Evolutionary conservation across 345 rosid species (phyloP).

Genomic region (Nephelium lappaceum): DNA sequence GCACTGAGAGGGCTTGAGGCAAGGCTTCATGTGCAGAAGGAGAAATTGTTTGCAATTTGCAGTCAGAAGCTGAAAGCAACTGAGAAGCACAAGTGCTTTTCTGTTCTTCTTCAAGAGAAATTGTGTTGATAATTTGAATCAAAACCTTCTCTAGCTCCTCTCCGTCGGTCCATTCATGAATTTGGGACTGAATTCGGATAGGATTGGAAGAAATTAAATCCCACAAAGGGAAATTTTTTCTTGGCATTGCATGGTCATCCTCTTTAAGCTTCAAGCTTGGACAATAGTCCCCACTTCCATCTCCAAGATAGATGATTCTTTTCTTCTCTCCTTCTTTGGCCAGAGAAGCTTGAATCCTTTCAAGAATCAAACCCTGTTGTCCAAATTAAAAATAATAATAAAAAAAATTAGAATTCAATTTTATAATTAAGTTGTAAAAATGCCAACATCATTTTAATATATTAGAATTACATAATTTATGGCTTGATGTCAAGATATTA

Average conservation of each 20-base stretch:
- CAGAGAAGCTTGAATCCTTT: constrained; percentile 64
- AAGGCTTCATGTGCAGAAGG: constrained; percentile 35
- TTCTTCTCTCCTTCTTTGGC: constrained; percentile 49
- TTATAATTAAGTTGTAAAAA: not conserved
- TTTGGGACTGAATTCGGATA: constrained; percentile 53
- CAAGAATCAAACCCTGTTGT: constrained; percentile 57
- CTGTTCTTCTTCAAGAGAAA: constrained; percentile 21
- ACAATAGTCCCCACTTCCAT: constrained; percentile 85
- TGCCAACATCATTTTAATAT: too few relatives aligned
- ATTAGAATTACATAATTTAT: too few relatives aligned
- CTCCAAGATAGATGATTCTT: constrained; percentile 73
- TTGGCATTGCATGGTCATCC: constrained; percentile 72
- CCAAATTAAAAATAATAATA: not conserved
- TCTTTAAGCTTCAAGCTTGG: constrained; percentile 67
- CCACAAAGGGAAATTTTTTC: constrained; percentile 86
- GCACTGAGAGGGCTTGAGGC: constrained; percentile 44
- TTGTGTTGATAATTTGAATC: constrained; percentile 35
- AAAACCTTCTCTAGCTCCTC: constrained; percentile 55
- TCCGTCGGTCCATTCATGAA: constrained; percentile 77
- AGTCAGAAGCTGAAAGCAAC: constrained; percentile 40
- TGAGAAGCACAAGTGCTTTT: constrained; percentile 2
- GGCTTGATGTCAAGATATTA: too few relatives aligned
- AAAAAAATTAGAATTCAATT: too few relatives aligned
- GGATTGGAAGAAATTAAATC: constrained; percentile 62
- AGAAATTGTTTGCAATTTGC: constrained; percentile 52